Evolutionary conservation across 2,329 filamentous ascomycete genomes (phyloP), one percentile per base, ranked within the genome.

Genomic region (Biscogniauxia sp.): DNA sequence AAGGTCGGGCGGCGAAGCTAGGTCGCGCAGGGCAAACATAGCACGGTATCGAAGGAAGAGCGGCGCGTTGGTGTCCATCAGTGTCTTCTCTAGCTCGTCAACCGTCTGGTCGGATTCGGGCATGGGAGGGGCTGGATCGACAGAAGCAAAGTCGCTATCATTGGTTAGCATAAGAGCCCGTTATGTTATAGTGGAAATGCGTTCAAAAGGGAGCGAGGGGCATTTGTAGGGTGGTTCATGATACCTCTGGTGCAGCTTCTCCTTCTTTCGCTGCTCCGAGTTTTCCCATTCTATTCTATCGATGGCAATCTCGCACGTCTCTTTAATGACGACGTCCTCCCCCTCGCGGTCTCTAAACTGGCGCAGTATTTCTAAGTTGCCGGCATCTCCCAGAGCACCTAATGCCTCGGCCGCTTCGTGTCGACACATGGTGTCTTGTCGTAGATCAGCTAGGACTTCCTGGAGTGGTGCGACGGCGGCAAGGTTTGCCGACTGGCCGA

Each of bases 291-390:
- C 84, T 72, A 99, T 96, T 67, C 95, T 87, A 70, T 93, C 93
- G 60, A 98, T 90, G 5, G 96, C 94, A 73, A 99, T 95, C 74
- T 99, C 95, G 75, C 95, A 99, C 0, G 95, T 99, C 82, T 99
- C 93, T 51, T 85, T 86, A n/a, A 99, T 88, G 49, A 93, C 90
- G 26, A 90, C 87, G 37, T 88, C 84, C 77, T 98, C 93, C 19
- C 85, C 86, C 64, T 82, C 77, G 64, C 92, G 87, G 73, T 97
- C 91, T 64, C 92, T 84, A 72, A 92, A 86, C 66, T 85, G 76
- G 73, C 83, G 86, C 66, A 99, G 79, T 37, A 98, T 77, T 2
- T 87, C 86, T 72, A 99, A 75, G 72, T 91, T 93, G 3, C 83
- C 84, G 28, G 81, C 78, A 73, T 94, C 88, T 3, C 92, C 92